Conservation (phyloP, 352 stramenopile genomes). For the Globisporangium paroecandrum region DNA sequence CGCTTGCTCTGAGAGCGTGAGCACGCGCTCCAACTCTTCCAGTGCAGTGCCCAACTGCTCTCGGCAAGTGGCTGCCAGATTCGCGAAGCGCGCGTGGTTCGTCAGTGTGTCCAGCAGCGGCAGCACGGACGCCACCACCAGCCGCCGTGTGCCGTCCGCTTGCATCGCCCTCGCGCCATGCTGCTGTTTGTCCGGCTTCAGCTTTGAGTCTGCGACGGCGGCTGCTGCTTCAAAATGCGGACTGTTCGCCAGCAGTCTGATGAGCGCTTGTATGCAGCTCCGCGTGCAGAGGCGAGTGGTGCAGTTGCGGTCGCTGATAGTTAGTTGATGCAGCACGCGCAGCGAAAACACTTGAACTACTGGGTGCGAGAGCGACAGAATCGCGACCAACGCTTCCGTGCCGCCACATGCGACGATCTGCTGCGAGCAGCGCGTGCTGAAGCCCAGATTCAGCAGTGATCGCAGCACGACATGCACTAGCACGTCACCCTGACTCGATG, state of each 20-base stretch:
- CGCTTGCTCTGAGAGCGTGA: background rate
- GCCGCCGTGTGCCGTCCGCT: background rate
- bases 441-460: slow-evolving; percentile 20
- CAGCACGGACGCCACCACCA: slow-evolving; percentile 7
- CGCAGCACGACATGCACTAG: slow-evolving; percentile 22
- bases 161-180: background rate
- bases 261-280: background rate
- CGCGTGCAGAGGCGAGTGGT: slow-evolving; percentile 3
- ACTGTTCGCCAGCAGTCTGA: background rate
- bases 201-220: background rate
- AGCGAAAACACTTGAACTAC: slow-evolving; percentile 16
- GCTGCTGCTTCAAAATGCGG: background rate
- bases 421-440: slow-evolving; percentile 1
- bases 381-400: slow-evolving; percentile 14
- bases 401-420: slow-evolving; percentile 11
- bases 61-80: background rate
- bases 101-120: slow-evolving; percentile 15
- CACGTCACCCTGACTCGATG: slow-evolving; percentile 10
- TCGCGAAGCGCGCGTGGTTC: background rate
- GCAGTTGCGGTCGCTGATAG: background rate
- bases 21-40: background rate
- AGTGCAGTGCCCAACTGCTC: background rate
- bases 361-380: slow-evolving; percentile 14
- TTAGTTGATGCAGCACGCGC: slow-evolving; percentile 21
- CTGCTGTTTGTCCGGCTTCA: background rate